These are phyloP conservation scores for Nitzschia sp. DNA, from an alignment of 108 stramenopile species.

Conservation along the genomic window DNA sequence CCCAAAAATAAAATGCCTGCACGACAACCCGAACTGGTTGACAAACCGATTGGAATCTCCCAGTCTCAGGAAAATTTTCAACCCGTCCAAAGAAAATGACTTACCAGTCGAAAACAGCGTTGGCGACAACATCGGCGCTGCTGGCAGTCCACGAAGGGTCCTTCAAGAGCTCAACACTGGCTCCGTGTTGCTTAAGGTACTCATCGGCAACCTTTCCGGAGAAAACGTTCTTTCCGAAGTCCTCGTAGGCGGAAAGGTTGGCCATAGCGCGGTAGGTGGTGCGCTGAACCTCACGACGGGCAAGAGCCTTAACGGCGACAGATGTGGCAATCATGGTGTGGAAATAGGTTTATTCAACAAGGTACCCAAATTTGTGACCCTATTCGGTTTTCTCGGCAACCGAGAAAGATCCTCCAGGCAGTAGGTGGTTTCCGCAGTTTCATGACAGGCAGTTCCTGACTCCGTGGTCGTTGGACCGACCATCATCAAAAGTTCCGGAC, in stretches of 20 bases:
- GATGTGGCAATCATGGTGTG: conserved; percentile 65
- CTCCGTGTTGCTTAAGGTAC: conserved; percentile 89
- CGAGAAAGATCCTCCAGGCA: too few species aligned
- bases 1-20: too few species aligned
- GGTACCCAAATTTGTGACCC: too few species aligned
- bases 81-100: conserved; percentile 4
- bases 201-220: conserved; percentile 86
- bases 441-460: conserved; percentile 1
- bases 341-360: neutral
- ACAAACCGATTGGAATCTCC: too few species aligned
- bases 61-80: too few species aligned
- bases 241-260: conserved; percentile 77
- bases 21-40: too few species aligned
- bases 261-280: conserved; percentile 46
- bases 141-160: conserved; percentile 81
- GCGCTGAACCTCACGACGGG: conserved; percentile 36
- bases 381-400: too few species aligned
- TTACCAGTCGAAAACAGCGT: conserved; percentile 90
- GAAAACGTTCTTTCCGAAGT: conserved; percentile 87
- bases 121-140: conserved; percentile 82
- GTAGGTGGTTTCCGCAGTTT: neutral
- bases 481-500: too few species aligned
- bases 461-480: too few species aligned
- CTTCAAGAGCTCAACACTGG: conserved; percentile 62
- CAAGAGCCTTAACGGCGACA: conserved; percentile 56